These are phyloP conservation scores for Podospora pseudopauciseta DNA, from an alignment of 495 filamentous ascomycete genomes.

Conservation along the genomic window DNA sequence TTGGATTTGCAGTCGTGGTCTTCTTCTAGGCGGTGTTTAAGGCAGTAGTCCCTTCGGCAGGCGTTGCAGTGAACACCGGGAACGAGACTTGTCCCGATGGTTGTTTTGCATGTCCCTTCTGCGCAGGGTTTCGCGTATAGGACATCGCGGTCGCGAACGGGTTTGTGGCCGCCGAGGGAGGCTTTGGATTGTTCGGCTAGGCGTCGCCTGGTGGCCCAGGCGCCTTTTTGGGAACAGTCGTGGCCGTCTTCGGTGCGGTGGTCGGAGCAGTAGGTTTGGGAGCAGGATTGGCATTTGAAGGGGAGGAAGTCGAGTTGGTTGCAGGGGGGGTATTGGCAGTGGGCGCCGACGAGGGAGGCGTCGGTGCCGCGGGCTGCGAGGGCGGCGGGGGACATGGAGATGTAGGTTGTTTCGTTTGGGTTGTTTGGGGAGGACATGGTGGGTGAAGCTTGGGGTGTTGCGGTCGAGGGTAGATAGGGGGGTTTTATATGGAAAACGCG, in stretches of 20 bases:
- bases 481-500: background rate
- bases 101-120: constrained; percentile 71
- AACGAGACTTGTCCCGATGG: constrained; percentile 73
- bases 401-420: constrained; percentile 44
- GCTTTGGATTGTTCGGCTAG: constrained; percentile 50
- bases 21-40: constrained; percentile 83
- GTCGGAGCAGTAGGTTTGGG: constrained; percentile 84
- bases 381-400: constrained; percentile 47
- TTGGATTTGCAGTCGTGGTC: constrained; percentile 76
- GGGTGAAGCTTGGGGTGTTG: background rate
- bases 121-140: constrained; percentile 57
- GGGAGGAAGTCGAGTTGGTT: constrained; percentile 94
- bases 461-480: no score
- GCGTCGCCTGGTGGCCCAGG: constrained; percentile 72
- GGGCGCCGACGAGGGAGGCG: constrained; percentile 76
- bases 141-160: constrained; percentile 41
- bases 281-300: constrained; percentile 87
- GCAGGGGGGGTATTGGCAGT: constrained; percentile 90
- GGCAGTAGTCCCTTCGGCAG: constrained; percentile 85
- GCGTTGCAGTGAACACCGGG: constrained; percentile 75
- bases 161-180: constrained; percentile 43
- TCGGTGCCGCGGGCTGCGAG: constrained; percentile 66
- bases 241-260: constrained; percentile 87
- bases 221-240: constrained; percentile 74
- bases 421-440: constrained; percentile 42